Evolutionary conservation across 495 filamentous ascomycete species (phyloP), one percentile per base, ranked within the genome.

Genomic region (Lophiotrema nucula): DNA sequence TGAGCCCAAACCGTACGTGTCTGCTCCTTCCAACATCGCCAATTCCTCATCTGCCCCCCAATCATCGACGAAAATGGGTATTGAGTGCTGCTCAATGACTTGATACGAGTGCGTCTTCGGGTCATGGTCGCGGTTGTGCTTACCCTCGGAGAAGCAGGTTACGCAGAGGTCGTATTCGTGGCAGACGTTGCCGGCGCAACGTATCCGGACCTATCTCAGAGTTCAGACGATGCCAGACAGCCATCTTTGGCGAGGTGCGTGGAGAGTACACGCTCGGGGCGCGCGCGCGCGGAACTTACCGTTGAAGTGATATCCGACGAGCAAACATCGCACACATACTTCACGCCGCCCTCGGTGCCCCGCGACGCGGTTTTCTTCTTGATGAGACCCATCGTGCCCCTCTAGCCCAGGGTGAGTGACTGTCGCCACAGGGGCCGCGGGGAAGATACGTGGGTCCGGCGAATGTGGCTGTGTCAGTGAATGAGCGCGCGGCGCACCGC

Each of bases 31-130:
- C 21, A 99, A 74, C 37, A 99, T 76, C 8, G 96, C 73, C 15
- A 97, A 74, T 72, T 99, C 93, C 69, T 99, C 93, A 69, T 99
- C 93, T 4, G 93, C 93, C 38, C 93, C 93, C 93, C 93, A 99
- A 57, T 96, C 92, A 53, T 81, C 81, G 57, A 90, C 84, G 62
- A 95, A 99, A 35, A 99, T 97, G 0, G 93, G 93, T 37, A 97
- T 91, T 0, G 90, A 95, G 69, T 99, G 95, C 67, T 97, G 93
- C 68, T 99, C 93, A 64, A 97, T 97, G 45, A 99, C 93, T 64
- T 88, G 87, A 69, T 83, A 97, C 19, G 88, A 78, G 71, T 99
- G 93, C 3, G 88, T 86, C 2, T 80, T 76, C 33, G 92, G 92
- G 58, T 92, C 83, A 69, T 99, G 93, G 54, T 87, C 84, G 49